Conservation (phyloP, 208 protist genomes). For the Leishmania braziliensis region DNA sequence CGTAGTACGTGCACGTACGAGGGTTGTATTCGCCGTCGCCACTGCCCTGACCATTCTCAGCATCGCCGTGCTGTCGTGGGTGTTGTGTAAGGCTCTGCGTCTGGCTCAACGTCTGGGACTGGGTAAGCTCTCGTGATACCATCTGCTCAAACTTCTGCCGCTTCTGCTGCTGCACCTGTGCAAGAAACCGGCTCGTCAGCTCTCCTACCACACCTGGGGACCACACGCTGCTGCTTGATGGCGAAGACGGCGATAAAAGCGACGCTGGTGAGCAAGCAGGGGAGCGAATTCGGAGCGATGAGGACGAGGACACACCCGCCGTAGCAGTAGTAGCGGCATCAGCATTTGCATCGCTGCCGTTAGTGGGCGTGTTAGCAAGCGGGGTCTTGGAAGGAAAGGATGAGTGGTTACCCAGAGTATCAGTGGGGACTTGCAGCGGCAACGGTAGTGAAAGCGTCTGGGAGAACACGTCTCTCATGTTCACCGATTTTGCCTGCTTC, state of each 20-base stretch:
- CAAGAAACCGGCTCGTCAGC: slow-evolving; percentile 82
- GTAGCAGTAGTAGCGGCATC: background rate
- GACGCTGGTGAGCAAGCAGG: slow-evolving; percentile 18
- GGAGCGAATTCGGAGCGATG: slow-evolving; percentile 9
- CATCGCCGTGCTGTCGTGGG: background rate
- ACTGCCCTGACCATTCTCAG: background rate
- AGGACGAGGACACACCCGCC: background rate
- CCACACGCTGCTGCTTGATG: slow-evolving; percentile 57
- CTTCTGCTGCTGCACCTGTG: slow-evolving; percentile 58
- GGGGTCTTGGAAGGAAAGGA: slow-evolving; percentile 1
- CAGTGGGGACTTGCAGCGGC: background rate
- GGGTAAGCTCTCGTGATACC: slow-evolving; percentile 57
- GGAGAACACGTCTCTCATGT: slow-evolving; percentile 66
- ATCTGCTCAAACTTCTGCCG: slow-evolving; percentile 65
- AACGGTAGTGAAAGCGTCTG: slow-evolving; percentile 17
- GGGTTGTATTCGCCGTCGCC: background rate
- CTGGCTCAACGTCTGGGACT: slow-evolving; percentile 48
- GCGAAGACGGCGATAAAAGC: slow-evolving; percentile 25
- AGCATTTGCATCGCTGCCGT: background rate
- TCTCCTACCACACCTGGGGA: slow-evolving; percentile 51
- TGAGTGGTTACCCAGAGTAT: background rate
- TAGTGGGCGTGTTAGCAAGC: background rate
- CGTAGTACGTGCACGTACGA: background rate
- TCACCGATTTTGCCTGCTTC: slow-evolving; percentile 62
- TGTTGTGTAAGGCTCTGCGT: slow-evolving; percentile 11